Base-by-base conservation (phyloP, 2,329 filamentous ascomycete genomes). In the Fusarium paranaense region DNA sequence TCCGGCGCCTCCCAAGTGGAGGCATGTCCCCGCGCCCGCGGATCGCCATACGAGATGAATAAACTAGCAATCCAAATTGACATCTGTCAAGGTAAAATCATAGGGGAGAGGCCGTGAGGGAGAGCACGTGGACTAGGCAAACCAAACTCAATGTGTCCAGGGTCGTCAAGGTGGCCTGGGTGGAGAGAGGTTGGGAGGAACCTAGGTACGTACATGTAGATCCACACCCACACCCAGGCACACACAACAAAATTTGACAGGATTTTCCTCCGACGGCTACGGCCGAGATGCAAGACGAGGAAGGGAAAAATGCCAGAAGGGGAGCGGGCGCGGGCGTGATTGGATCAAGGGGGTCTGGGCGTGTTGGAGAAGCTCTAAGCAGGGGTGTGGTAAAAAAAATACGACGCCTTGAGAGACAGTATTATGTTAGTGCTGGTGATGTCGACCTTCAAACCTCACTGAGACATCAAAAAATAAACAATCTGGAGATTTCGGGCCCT, bases 401-500 rank as follows among this genome's bases (percentile, higher is more conserved):
- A 58, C 47, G 25, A 54, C 56, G 10, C 22, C 56, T 37, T 27
- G 2, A 9, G 14, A 9, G 27, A 27, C 27, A 27, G 27, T 27
- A 27, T 27, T 27, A 40, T 58, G 56, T 20, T 37, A 11, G 22
- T 13, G 7, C 16, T 25, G 20, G 33, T 18, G 35, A 47, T 35
- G 38, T 62, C 22, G 5, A 62, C 38, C 13, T 30, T 42, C 45
- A 47, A 68, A 37, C 42, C 59, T 32, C 22, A 18, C n/a, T 22
- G 22, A n/a, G 40, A 60, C 32, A 52, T 35, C 13, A n/a, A 47
- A 57, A 62, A 74, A 61, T 32, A 57, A 54, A 57, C 56, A 75
- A 61, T 22, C 60, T 75, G 70, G 69, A 72, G 66, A 75, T 64
- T 75, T 73, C 68, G 69, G 47, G 64, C 62, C 63, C 30, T 64